Evolutionary conservation across 2,329 filamentous ascomycete genomes (phyloP).

Genomic region (Diplocarpon rosae): DNA sequence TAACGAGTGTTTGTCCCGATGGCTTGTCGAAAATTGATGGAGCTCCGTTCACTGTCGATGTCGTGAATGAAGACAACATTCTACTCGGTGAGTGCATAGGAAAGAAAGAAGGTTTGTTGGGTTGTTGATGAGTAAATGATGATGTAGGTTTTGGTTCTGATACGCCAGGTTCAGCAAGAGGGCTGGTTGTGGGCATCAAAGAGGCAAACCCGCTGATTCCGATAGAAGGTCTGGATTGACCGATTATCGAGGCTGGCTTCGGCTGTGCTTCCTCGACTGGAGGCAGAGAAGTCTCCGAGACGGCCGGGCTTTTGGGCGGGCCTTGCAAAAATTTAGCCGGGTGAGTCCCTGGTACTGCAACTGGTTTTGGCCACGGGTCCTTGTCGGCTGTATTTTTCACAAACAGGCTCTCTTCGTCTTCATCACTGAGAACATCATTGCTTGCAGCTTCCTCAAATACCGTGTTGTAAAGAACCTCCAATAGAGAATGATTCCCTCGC

Average conservation of each 20-base stretch:
- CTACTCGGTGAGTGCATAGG: constrained; percentile 1
- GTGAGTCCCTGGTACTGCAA: neutral
- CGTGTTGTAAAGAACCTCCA: constrained; percentile 45
- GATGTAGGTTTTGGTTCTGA: neutral
- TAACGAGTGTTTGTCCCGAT: neutral
- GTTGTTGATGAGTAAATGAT: neutral
- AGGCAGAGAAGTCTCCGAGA: neutral
- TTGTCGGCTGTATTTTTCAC: constrained; percentile 14
- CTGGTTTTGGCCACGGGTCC: neutral
- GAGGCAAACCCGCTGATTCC: constrained; percentile 1
- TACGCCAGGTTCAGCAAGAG: neutral
- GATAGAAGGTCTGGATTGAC: constrained; percentile 7
- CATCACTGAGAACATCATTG: neutral
- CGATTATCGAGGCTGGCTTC: constrained; percentile 12
- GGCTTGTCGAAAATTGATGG: neutral
- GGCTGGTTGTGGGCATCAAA: neutral
- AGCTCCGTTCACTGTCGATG: neutral
- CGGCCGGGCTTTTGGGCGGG: neutral
- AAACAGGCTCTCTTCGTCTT: constrained; percentile 26
- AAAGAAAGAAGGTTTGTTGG: neutral
- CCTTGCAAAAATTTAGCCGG: neutral
- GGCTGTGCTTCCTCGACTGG: constrained; percentile 1
- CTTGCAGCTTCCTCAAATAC: constrained; percentile 31
- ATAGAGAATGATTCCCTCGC: constrained; percentile 39
- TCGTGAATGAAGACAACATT: constrained; percentile 2